Evolutionary conservation across 2,329 filamentous ascomycete species (phyloP).

Genomic region (Diaporthe australafricana): DNA sequence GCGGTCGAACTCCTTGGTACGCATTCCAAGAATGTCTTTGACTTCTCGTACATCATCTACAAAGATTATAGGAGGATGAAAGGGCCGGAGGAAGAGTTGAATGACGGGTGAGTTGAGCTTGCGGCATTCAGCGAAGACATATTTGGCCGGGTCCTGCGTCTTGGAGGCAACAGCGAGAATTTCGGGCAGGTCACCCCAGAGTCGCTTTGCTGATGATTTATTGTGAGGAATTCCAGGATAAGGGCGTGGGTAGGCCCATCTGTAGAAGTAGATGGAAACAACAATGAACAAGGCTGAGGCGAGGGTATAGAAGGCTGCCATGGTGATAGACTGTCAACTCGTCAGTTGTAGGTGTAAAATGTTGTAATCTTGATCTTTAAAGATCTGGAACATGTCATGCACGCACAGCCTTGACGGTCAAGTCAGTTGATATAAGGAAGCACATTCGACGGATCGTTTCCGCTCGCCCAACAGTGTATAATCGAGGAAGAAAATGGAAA

Average conservation of each 20-base stretch:
- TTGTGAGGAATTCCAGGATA: neutral
- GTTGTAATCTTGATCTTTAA: too few relatives aligned
- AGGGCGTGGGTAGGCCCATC: neutral
- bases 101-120: conserved; percentile 33
- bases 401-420: neutral
- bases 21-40: conserved; percentile 35
- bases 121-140: neutral
- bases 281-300: neutral
- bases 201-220: neutral
- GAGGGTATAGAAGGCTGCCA: neutral
- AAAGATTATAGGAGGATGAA: conserved; percentile 27
- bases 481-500: neutral
- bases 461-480: neutral
- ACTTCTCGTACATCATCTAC: conserved; percentile 35
- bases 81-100: conserved; percentile 36
- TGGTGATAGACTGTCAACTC: neutral
- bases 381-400: neutral
- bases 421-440: neutral
- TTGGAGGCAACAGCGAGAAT: neutral
- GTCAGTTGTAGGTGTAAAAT: too few relatives aligned
- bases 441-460: neutral
- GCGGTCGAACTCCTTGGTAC: conserved; percentile 34
- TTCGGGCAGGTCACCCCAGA: neutral
- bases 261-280: neutral
- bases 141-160: neutral